Base-by-base conservation (phyloP, 169 alveolate species). In the Plasmodium vivax region DNA sequence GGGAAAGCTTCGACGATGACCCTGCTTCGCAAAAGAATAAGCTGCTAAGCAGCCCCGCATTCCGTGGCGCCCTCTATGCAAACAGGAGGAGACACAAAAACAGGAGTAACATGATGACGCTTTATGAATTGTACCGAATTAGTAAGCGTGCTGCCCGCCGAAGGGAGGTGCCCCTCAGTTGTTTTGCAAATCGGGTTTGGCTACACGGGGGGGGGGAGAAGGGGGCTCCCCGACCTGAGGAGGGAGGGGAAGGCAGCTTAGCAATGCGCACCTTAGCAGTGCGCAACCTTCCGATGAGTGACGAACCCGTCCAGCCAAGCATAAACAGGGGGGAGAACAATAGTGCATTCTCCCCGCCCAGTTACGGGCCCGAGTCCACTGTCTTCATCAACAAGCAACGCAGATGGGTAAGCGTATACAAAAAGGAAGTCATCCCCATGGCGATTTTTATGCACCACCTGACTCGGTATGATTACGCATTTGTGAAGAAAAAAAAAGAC, bases 381-480 rank as follows among this genome's bases (percentile, higher is more conserved):
- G 77, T 68, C 77, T 68, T 68, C 77, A 68, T 68, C 38, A 68
- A 68, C 77, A 68, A 68, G 32, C 32, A 68, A n/a, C 77, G 38
- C 19, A 68, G 4, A 8, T 1, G 74, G 5, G 36, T 16, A n/a
- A 85, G 62, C 54, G 38, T 32, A 27, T 75, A 85, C 68, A 45
- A 51, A 3, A 36, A 36, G 41, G 80, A 85, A 9, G 62, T 85
- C 62, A 75, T 75, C 19, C 43, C 72, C 23, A 30, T 85, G 32
- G 14, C 34, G 9, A 19, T 88, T 27, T 36, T 88, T 77, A 51
- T 88, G 10, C 30, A 58, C 34, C 38, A 88, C 32, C 51, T 88
- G n/a, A 38, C 45, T 56, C 32, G 19, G 7, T 88, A 88, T 79
- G 83, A 88, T 88, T 80, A 79, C 47, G 2, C 82, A 58, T 58